These are phyloP conservation scores for Karstenula rhodostoma DNA, from an alignment of 2,329 filamentous ascomycete species.

Conservation along the genomic window DNA sequence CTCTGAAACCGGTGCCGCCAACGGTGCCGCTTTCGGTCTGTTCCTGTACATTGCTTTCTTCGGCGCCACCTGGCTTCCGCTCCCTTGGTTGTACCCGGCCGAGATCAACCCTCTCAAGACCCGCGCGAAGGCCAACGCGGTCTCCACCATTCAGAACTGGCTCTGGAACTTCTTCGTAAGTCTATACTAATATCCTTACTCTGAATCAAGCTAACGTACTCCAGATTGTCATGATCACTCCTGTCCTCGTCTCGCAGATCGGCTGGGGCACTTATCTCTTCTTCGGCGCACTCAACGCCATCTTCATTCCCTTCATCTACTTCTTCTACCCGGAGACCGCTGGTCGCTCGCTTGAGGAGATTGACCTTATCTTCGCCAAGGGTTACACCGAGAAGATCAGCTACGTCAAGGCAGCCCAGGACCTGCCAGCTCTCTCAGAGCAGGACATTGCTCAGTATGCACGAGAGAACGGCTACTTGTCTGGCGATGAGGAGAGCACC, in stretches of 20 bases:
- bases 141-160: slow-evolving; percentile 13
- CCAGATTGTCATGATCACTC: slow-evolving; percentile 10
- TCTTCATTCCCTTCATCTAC: slow-evolving; percentile 61
- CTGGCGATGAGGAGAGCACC: slow-evolving; percentile 3
- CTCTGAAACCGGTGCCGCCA: slow-evolving; percentile 4
- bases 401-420: slow-evolving; percentile 49
- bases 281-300: slow-evolving; percentile 62
- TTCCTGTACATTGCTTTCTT: slow-evolving; percentile 57
- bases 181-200: not conserved
- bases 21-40: slow-evolving; percentile 24
- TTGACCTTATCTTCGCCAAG: slow-evolving; percentile 59
- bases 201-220: not conserved
- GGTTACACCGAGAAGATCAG: slow-evolving; percentile 46
- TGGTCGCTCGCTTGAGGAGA: slow-evolving; percentile 60
- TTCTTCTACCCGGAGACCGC: slow-evolving; percentile 66
- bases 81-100: slow-evolving; percentile 24
- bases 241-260: slow-evolving; percentile 34
- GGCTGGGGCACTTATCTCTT: slow-evolving; percentile 54
- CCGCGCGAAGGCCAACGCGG: slow-evolving; percentile 16
- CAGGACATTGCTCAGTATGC: slow-evolving; percentile 24
- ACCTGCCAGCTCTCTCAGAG: slow-evolving; percentile 45
- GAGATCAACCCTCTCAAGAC: slow-evolving; percentile 18
- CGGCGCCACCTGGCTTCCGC: slow-evolving; percentile 47
- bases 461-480: slow-evolving; percentile 1
- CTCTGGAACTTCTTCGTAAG: slow-evolving; percentile 12